phyloP scores from a whole-genome alignment of 306 rosid species.

The Ormosia semicastrata region DNA sequence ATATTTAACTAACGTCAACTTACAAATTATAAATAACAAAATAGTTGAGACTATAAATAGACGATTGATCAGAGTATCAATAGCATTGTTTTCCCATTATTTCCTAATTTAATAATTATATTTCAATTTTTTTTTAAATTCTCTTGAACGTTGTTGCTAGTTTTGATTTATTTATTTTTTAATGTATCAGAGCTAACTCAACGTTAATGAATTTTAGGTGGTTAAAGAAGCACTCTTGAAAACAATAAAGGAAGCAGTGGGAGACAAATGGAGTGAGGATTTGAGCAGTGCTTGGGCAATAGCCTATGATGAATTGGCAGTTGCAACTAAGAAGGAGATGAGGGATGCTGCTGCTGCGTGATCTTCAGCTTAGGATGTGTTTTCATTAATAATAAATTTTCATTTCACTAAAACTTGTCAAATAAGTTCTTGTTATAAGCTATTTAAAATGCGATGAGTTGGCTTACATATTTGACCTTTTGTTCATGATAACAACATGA shows the following conservation, averaged over 20 bases:
- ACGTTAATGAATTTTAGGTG: background rate
- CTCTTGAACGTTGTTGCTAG: background rate
- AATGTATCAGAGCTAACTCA: background rate
- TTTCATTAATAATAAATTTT: background rate
- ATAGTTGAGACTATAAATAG: too few relatives aligned
- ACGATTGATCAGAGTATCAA: too few relatives aligned
- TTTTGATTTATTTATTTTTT: background rate
- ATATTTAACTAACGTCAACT: too few relatives aligned
- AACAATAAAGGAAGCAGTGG: constrained; percentile 29
- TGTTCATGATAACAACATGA: background rate
- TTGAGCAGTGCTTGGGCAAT: constrained; percentile 20
- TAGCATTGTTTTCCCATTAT: too few relatives aligned
- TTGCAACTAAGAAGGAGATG: constrained; percentile 23
- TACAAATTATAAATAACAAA: too few relatives aligned
- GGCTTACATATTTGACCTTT: too few relatives aligned
- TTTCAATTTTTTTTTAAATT: too few relatives aligned
- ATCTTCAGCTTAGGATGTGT: background rate
- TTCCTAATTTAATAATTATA: too few relatives aligned
- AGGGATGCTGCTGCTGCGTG: background rate
- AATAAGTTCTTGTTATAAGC: background rate
- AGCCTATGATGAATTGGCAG: constrained; percentile 33
- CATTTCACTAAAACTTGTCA: background rate
- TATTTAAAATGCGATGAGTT: background rate
- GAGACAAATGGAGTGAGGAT: constrained; percentile 26
- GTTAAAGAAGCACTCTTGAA: constrained; percentile 28